Percentiles rank a stretch among this genome's conserved stretches.
These are phyloP conservation scores for Fusarium keratoplasticum DNA, from an alignment of 2,329 filamentous ascomycete genomes.

Conservation along the genomic window DNA sequence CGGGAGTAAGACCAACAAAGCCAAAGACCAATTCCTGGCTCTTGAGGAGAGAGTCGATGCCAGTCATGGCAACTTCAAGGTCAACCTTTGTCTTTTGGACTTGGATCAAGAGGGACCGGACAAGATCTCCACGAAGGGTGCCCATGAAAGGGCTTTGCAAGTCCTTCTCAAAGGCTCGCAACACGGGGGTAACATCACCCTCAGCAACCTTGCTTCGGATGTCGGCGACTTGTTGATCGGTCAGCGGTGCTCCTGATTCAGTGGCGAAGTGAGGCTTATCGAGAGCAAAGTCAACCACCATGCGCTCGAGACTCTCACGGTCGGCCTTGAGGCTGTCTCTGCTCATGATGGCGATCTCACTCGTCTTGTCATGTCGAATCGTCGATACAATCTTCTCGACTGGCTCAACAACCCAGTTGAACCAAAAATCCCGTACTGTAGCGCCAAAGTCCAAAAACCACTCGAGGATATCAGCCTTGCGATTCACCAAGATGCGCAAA, in stretches of 20 bases:
- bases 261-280: constrained; percentile 78
- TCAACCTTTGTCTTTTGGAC: constrained; percentile 99
- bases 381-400: constrained; percentile 86
- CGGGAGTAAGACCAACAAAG: constrained; percentile 94
- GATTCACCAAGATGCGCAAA: constrained; percentile 80
- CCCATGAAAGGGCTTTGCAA: constrained; percentile 84
- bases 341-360: constrained; percentile 97
- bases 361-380: constrained; percentile 91
- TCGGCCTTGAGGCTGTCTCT: constrained; percentile 91
- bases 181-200: constrained; percentile 91
- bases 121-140: constrained; percentile 85
- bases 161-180: constrained; percentile 92
- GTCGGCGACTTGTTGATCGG: constrained; percentile 76
- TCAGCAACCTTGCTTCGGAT: constrained; percentile 86
- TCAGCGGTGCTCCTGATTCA: constrained; percentile 61
- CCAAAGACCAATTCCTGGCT: constrained; percentile 98
- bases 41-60: constrained; percentile 93
- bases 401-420: constrained; percentile 95
- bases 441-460: constrained; percentile 85
- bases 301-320: constrained; percentile 90
- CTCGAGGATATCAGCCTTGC: constrained; percentile 78
- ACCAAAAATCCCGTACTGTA: constrained; percentile 90
- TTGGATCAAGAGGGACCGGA: constrained; percentile 92
- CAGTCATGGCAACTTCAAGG: constrained; percentile 93
- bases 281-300: constrained; percentile 96